Evolutionary conservation across 164 flowering plant species (phyloP), one percentile per base, ranked within the genome.

Genomic region (Malania oleifera): DNA sequence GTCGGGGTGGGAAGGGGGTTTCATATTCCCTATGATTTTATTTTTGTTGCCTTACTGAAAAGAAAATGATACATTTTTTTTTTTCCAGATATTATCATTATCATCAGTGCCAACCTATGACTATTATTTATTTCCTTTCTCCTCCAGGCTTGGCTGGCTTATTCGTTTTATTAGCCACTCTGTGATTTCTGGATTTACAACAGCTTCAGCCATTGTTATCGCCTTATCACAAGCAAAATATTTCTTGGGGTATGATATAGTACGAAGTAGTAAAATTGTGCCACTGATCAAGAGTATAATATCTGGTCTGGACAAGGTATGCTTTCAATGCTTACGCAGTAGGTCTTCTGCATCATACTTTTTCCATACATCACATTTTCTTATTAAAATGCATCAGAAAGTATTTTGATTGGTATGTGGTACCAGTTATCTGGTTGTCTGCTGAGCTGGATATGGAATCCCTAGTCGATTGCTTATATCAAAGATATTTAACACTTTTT

Each of bases 141-240:
- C 14, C n/a, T 25, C 28, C 51, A 93, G 99, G 85, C 86, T 90
- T 60, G 97, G 99, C 57, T 93, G 99, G 97, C 76, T 90, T 60
- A 70, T 93, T 56, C 96, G 99, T 50, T 93, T 93, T 73, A 85
- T 90, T 66, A 93, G 96, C 67, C 97, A 88, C 69, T 80, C 97
- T 56, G 99, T 95, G 56, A 95, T 88, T 59, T 95, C 99, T 78
- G 97, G 99, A 60, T 95, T 95, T 69, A 91, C 99, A 19, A 81
- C 95, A 37, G 84, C 99, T 55, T 95, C 97, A 31, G 99, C 99
- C 61, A 72, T 95, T 66, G 85, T 86, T 45, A 95, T 95, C 72
- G 97, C 76, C 43, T 69, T 95, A 61, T 95, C 99, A 56, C 97
- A 95, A 81, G 89, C 80, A 65, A 95, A 95, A 65, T 86, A 91